A percentile compares a stretch with the other conserved stretches of the same genome.
Conservation (phyloP, 495 filamentous ascomycete species). For the Parathielavia appendiculata region DNA sequence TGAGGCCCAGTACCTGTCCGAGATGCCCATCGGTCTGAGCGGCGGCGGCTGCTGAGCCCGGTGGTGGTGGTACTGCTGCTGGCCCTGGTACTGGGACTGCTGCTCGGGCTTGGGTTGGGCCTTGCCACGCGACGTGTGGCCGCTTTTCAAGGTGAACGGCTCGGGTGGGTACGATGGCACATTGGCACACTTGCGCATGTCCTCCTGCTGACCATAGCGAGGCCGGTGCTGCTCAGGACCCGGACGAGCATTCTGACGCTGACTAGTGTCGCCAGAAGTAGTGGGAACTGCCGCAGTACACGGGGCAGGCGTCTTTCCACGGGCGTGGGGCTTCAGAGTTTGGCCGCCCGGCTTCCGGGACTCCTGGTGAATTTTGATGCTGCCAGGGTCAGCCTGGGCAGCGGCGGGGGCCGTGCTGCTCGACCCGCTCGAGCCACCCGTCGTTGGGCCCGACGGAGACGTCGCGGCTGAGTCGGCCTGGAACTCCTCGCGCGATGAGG, state of each 20-base stretch:
- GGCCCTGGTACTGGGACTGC: not conserved
- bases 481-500: not conserved
- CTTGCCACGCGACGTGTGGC: not conserved
- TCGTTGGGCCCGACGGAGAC: not conserved
- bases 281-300: not conserved
- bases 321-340: not conserved
- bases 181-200: not conserved
- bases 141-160: not conserved
- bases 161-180: not conserved
- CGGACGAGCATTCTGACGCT: not conserved
- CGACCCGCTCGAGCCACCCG: too few species aligned
- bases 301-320: not conserved
- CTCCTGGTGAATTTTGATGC: not conserved
- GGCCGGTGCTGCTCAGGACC: not conserved
- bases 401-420: not conserved
- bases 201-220: not conserved
- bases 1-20: constrained; percentile 15
- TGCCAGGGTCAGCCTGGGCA: not conserved
- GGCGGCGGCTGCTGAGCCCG: not conserved
- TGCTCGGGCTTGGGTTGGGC: not conserved
- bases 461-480: not conserved
- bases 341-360: not conserved
- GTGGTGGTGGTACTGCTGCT: not conserved
- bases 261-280: too few species aligned
- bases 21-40: constrained; percentile 8